These are phyloP conservation scores for Penicillium sp. DNA, from an alignment of 2,329 filamentous ascomycete genomes.

Conservation along the genomic window DNA sequence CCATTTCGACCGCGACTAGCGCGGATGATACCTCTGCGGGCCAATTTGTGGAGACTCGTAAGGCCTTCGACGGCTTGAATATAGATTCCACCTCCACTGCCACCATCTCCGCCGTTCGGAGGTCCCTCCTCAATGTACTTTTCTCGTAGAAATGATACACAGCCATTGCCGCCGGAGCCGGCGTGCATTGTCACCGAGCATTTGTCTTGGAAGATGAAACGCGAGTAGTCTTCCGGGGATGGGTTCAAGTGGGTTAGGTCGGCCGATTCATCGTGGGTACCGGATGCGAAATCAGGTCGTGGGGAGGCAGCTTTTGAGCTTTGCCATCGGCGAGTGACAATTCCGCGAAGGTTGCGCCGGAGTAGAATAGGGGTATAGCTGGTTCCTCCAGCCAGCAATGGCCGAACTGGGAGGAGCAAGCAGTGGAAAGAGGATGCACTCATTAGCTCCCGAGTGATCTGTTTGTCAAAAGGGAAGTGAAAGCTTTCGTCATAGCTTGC, in stretches of 20 bases:
- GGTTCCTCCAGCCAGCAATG: no score
- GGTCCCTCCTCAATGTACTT: slow-evolving; percentile 84
- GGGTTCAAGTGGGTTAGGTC: slow-evolving; percentile 64
- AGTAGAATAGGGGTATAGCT: no score
- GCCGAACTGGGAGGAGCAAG: no score
- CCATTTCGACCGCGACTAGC: slow-evolving; percentile 44
- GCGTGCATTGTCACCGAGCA: slow-evolving; percentile 71
- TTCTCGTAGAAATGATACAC: slow-evolving; percentile 88
- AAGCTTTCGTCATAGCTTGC: no score
- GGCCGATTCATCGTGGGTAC: slow-evolving; percentile 15
- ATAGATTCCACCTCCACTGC: slow-evolving; percentile 84
- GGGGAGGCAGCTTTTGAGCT: no score
- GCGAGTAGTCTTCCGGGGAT: slow-evolving; percentile 72
- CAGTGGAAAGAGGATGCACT: no score
- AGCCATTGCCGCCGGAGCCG: slow-evolving; percentile 80
- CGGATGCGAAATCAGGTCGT: no score
- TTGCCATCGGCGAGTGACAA: no score
- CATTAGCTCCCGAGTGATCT: no score
- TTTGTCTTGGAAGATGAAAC: slow-evolving; percentile 79
- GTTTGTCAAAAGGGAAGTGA: no score
- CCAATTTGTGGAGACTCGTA: slow-evolving; percentile 88
- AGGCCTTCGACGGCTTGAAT: slow-evolving; percentile 89
- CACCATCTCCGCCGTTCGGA: slow-evolving; percentile 90
- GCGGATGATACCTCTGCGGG: slow-evolving; percentile 60
- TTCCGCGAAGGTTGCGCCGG: no score